Conservation (phyloP, 768 basidiomycete genomes). For the Rhodosporidiobolus odoratus region DNA sequence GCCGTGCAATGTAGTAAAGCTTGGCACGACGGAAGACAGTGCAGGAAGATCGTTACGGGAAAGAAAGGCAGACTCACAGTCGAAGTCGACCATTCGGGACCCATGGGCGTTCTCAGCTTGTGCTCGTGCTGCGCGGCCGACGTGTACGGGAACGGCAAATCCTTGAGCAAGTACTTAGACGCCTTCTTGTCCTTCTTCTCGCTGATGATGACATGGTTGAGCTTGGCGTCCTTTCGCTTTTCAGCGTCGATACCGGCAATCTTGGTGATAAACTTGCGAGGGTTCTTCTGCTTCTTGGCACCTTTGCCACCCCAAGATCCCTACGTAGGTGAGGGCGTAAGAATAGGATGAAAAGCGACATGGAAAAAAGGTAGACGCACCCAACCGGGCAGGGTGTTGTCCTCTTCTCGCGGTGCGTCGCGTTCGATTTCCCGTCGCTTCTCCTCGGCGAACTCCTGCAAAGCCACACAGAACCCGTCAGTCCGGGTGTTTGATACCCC, state of each 20-base stretch:
- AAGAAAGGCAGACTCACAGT: slow-evolving; percentile 44
- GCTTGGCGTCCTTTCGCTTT: slow-evolving; percentile 74
- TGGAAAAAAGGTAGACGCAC: slow-evolving; percentile 51
- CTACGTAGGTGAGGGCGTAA: slow-evolving; percentile 49
- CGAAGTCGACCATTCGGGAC: slow-evolving; percentile 89
- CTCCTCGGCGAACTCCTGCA: slow-evolving; percentile 74
- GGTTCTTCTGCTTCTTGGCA: slow-evolving; percentile 52
- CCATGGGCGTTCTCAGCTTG: slow-evolving; percentile 71
- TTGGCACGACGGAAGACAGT: too few species aligned
- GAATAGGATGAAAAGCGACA: background rate
- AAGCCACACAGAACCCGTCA: background rate
- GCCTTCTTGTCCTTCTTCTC: slow-evolving; percentile 95
- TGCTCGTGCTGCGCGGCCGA: slow-evolving; percentile 87
- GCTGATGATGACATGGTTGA: slow-evolving; percentile 86
- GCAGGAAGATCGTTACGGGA: background rate
- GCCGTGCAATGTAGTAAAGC: too few species aligned
- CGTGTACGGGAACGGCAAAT: slow-evolving; percentile 91
- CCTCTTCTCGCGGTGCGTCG: slow-evolving; percentile 80
- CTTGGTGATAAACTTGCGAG: slow-evolving; percentile 62
- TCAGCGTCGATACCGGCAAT: slow-evolving; percentile 72
- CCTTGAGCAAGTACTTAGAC: slow-evolving; percentile 77
- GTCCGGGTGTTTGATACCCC: background rate
- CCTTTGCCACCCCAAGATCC: slow-evolving; percentile 89
- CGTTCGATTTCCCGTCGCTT: slow-evolving; percentile 75
- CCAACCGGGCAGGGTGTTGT: slow-evolving; percentile 92